Base-by-base conservation (phyloP, 139 green algal species). In the Auxenochlorella pyrenoidosa region DNA sequence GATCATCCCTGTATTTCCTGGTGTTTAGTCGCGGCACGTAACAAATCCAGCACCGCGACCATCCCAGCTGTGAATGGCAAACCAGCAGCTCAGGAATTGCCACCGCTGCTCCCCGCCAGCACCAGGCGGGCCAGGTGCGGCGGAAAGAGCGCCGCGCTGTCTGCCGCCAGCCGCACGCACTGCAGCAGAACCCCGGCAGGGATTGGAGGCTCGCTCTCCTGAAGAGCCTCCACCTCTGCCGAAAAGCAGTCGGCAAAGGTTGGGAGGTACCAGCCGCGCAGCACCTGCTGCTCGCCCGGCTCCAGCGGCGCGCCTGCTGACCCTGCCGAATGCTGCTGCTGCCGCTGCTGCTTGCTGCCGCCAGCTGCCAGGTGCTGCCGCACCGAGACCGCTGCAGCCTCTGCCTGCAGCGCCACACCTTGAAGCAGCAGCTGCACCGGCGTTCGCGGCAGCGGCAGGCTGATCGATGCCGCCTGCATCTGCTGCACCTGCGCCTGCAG, bases 121-220 rank as follows among this genome's bases (percentile, higher is more conserved):
- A 86, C 24, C 66, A 86, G 44, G 19, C 36, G 47, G 5, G 40
- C 18, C 41, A 93, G 91, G 70, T 90, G 90, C 79, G 87, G 90
- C 60, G 91, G 79, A 41, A 84, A 71, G 38, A 71, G 58, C 2
- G 59, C 38, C 15, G 59, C 43, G 80, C 80, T 72, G 60, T 70
- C 73, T 15, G 79, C 79, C 0, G 86, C 75, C 41, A 79, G 32
- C 16, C 82, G 66, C 68, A 79, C 82, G 34, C 68, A 79, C 82
- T 86, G 82, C 66, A 86, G 82, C 82, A 86, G 66, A 44, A 89
- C 86, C 16, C 70, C 77, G 3, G 86, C 76, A 16, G 73, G 79
- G 44, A 86, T 81, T 28, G 86, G 72, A 36, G 72, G 65, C 66
- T 84, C 86, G 32, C 68, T 60, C 22, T 86, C 59, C 58, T 84